Conservation (phyloP, 257 asterid species). For the Jacaranda copaia region DNA sequence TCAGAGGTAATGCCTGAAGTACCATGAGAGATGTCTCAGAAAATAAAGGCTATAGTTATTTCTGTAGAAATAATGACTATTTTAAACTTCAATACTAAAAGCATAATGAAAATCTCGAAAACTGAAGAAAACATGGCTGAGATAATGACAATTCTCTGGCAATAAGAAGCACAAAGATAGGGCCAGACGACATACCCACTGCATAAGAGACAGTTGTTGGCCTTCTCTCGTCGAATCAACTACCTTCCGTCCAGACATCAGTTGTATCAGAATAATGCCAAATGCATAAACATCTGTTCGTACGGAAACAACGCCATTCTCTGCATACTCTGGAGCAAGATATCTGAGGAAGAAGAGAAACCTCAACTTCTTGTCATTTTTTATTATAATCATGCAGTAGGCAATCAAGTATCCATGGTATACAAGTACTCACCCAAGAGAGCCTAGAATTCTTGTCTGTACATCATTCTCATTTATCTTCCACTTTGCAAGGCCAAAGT, state of each 20-base stretch:
- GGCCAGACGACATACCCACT: conserved; percentile 59
- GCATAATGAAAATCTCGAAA: background rate
- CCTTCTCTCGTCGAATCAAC: conserved; percentile 58
- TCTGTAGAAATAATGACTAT: background rate
- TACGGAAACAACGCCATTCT: conserved; percentile 75
- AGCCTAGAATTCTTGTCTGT: conserved; percentile 69
- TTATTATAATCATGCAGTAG: background rate
- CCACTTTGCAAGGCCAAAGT: conserved; percentile 89
- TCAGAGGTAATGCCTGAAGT: conserved; percentile 65
- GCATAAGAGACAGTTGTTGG: conserved; percentile 59
- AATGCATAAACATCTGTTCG: conserved; percentile 76
- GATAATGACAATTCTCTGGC: background rate
- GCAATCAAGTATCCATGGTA: conserved; percentile 1
- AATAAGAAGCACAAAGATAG: background rate
- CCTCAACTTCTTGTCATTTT: conserved; percentile 8
- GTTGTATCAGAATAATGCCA: conserved; percentile 76
- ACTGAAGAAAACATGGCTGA: background rate
- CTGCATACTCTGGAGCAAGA: conserved; percentile 84
- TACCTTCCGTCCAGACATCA: conserved; percentile 77
- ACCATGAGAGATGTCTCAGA: conserved; percentile 12
- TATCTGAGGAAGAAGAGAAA: conserved; percentile 50
- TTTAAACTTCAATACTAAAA: background rate
- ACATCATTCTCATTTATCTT: conserved; percentile 50
- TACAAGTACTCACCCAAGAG: conserved; percentile 65
- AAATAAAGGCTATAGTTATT: background rate